Evolutionary conservation across 257 asterid genomes (phyloP).

Genomic region (Oldenlandia corymbosa): DNA sequence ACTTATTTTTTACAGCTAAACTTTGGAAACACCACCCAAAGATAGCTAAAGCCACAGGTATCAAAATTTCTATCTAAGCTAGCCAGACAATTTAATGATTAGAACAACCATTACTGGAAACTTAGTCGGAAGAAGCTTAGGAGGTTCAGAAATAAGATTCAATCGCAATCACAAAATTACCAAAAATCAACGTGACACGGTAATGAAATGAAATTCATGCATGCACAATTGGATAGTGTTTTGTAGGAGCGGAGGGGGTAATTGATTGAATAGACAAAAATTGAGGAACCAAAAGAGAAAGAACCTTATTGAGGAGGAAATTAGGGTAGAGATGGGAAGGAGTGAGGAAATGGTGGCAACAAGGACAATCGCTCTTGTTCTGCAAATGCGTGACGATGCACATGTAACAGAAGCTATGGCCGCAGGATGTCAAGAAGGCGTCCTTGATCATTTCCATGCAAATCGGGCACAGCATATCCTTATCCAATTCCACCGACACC

Average conservation of each 20-base stretch:
- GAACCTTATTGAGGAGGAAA: conserved; percentile 85
- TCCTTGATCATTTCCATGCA: conserved; percentile 90
- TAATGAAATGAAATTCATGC: neutral
- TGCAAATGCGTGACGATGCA: conserved; percentile 79
- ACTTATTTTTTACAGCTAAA: no score
- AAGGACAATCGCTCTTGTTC: conserved; percentile 90
- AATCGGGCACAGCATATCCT: conserved; percentile 80
- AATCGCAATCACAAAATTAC: neutral
- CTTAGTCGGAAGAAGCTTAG: neutral
- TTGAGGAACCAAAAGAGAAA: neutral
- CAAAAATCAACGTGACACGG: neutral
- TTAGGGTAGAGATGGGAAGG: conserved; percentile 66
- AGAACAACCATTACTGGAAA: neutral
- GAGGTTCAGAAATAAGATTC: neutral
- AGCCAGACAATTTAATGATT: no score
- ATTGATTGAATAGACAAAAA: neutral
- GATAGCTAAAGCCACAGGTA: no score
- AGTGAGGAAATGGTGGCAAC: conserved; percentile 72
- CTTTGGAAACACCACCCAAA: no score
- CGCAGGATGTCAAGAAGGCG: conserved; percentile 79
- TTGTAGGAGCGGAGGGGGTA: no score
- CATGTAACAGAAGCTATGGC: conserved; percentile 90
- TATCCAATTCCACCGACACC: conserved; percentile 40
- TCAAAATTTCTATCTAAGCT: no score
- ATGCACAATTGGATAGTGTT: neutral